phyloP scores from a whole-genome alignment of 176 grass and related monocot species.

The Aegilops sharonensis region DNA sequence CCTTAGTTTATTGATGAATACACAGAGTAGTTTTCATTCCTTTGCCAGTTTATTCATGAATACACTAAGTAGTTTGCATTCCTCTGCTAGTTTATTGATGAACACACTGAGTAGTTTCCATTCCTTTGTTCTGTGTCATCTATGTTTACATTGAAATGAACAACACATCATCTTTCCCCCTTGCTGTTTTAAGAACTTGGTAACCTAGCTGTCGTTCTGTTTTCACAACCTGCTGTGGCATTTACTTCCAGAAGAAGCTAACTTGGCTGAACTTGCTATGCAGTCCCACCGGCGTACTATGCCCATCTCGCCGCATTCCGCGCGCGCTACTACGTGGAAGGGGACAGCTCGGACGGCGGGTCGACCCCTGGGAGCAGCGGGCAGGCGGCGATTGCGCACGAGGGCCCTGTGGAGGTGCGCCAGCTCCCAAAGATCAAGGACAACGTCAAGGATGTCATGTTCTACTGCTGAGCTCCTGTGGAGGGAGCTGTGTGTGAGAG shows the following conservation, averaged over 20 bases:
- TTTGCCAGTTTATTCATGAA: too few relatives aligned
- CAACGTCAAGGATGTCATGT: slow-evolving; percentile 36
- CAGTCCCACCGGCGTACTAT: slow-evolving; percentile 74
- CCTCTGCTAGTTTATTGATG: not conserved
- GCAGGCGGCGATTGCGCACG: slow-evolving; percentile 8
- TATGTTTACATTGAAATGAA: not conserved
- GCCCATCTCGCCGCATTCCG: slow-evolving; percentile 64
- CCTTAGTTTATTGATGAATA: too few relatives aligned
- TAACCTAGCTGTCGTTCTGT: not conserved
- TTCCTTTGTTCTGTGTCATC: not conserved
- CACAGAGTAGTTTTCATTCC: not conserved
- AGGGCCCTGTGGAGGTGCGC: slow-evolving; percentile 23
- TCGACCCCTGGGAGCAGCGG: slow-evolving; percentile 33
- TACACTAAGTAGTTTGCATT: not conserved
- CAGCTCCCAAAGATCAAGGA: slow-evolving; percentile 42
- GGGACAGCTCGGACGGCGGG: slow-evolving; percentile 48
- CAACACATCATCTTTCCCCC: not conserved
- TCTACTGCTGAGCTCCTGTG: slow-evolving; percentile 56
- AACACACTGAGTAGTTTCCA: not conserved
- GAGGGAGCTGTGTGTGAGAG: not conserved
- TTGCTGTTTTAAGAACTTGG: not conserved
- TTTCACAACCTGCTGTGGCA: not conserved
- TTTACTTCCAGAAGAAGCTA: not conserved
- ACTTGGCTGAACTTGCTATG: not conserved
- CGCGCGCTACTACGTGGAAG: slow-evolving; percentile 54